Evolutionary conservation across 78 protist genomes (phyloP), one percentile per base, ranked within the genome.

Genomic region (Guillardia theta): DNA sequence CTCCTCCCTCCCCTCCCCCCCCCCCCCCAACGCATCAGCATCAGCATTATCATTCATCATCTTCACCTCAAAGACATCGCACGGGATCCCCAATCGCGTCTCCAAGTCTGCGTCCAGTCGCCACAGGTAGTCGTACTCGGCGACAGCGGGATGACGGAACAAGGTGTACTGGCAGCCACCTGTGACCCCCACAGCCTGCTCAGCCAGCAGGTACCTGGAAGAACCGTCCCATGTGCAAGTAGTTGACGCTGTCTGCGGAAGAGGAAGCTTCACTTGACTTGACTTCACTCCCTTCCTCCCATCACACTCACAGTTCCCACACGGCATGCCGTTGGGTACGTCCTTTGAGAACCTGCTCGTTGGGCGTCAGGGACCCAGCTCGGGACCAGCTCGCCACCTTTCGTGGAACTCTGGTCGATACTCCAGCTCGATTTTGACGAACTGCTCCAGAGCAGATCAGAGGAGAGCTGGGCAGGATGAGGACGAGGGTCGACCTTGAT

Each of bases 151-250:
- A 53, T 53, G 62, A 53, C 62, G 62, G 18, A 53, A 53, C 62
- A 53, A 21, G 62, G 18, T n/a, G n/a, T n/a, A n/a, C n/a, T 50
- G 30, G 58, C 30, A 15, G 30, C 30, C 58, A 50, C 58, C 58
- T 58, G 39, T 22, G 37, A 70, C 44, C 22, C 87, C n/a, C 22
- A 0, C 5, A 70, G 87, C 87, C 47, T 43, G 30, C 4, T 3
- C 9, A 37, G 87, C 44, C 87, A 43, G 44, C n/a, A 70, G n/a
- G n/a, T n/a, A n/a, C n/a, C 48, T 78, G 44, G 90, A 78, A 78
- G 48, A 78, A 78, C 0, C 90, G 45, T 46, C 90, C 90, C 90
- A 78, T 78, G 90, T 78, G 90, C 33, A 78, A 48, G 48, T 78
- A 78, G 90, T 78, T 33, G 45, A 70, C 83, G 41, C 83, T 70